phyloP scores from a whole-genome alignment of 192 early-diverging fungal species.

The Entomortierella parvispora region DNA sequence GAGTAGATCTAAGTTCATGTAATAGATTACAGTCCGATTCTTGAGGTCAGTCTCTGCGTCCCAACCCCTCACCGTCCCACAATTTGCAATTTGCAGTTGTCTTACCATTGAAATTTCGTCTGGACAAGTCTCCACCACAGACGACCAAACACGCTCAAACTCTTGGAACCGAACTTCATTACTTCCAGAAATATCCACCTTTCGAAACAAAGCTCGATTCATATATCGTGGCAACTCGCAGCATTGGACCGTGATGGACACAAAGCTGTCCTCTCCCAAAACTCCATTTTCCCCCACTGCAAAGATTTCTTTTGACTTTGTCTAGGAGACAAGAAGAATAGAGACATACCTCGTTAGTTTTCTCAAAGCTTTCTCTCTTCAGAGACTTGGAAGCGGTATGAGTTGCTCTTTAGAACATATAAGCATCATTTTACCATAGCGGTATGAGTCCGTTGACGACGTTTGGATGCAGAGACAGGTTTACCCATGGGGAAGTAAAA shows the following conservation, averaged over 20 bases:
- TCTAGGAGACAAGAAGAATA: slow-evolving; percentile 7
- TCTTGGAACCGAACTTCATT: slow-evolving; percentile 31
- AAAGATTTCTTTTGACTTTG: slow-evolving; percentile 41
- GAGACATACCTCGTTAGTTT: too few species aligned
- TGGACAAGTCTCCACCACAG: slow-evolving; percentile 38
- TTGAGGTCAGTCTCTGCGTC: slow-evolving; percentile 6
- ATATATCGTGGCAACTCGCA: slow-evolving; percentile 75
- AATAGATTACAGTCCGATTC: background rate
- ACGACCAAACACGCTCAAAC: slow-evolving; percentile 44
- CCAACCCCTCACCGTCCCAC: background rate
- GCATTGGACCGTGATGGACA: slow-evolving; percentile 53
- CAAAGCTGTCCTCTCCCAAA: slow-evolving; percentile 58
- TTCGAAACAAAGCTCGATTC: slow-evolving; percentile 72
- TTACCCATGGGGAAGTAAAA: slow-evolving; percentile 46
- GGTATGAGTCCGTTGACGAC: slow-evolving; percentile 19
- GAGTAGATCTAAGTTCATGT: slow-evolving; percentile 58
- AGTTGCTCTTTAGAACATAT: too few species aligned
- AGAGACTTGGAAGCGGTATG: too few species aligned
- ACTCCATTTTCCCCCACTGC: slow-evolving; percentile 20
- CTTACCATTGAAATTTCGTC: slow-evolving; percentile 54
- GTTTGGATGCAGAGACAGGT: slow-evolving; percentile 32
- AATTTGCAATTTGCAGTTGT: slow-evolving; percentile 10
- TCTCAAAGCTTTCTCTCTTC: too few species aligned
- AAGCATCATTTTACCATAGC: too few species aligned
- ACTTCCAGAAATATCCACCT: slow-evolving; percentile 24